These are phyloP conservation scores for Hanseniaspora sp. DNA, from an alignment of 1,139 yeast genomes.

Conservation along the genomic window DNA sequence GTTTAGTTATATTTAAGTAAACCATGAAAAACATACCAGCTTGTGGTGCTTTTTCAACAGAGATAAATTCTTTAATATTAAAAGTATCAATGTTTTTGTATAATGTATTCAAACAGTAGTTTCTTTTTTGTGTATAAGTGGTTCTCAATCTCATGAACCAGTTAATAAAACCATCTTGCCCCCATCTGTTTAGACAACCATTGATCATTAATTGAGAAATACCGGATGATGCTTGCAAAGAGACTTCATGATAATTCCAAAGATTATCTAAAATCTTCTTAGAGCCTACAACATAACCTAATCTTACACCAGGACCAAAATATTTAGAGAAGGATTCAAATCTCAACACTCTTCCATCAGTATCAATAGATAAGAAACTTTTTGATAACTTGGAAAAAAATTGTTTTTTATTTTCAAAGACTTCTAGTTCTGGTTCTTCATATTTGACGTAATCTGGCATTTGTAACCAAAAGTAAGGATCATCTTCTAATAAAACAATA, in stretches of 20 bases:
- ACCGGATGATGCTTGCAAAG: constrained; percentile 72
- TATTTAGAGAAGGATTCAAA: constrained; percentile 83
- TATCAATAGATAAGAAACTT: constrained; percentile 63
- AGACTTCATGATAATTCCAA: constrained; percentile 64
- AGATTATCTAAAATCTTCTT: constrained; percentile 52
- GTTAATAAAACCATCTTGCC: constrained; percentile 60
- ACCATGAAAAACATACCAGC: constrained; percentile 94
- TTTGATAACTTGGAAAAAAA: constrained; percentile 58
- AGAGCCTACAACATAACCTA: constrained; percentile 83
- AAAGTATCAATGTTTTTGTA: constrained; percentile 43
- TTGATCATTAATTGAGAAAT: constrained; percentile 60
- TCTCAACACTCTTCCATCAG: constrained; percentile 78
- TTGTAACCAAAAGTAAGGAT: constrained; percentile 88
- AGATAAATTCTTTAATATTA: constrained; percentile 40
- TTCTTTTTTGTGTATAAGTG: constrained; percentile 66
- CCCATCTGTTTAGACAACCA: constrained; percentile 56
- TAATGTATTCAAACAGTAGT: constrained; percentile 63
- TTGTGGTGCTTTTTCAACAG: constrained; percentile 56
- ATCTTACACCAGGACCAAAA: constrained; percentile 76
- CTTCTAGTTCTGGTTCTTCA: constrained; percentile 21
- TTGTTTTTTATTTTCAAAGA: constrained; percentile 26
- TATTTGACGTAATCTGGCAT: constrained; percentile 53
- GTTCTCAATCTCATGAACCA: constrained; percentile 77
- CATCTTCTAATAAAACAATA: constrained; percentile 75
- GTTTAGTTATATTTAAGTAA: constrained; percentile 62